Base-by-base conservation (phyloP, 1,284 basidiomycete species). In the Rhizoctonia solani region DNA sequence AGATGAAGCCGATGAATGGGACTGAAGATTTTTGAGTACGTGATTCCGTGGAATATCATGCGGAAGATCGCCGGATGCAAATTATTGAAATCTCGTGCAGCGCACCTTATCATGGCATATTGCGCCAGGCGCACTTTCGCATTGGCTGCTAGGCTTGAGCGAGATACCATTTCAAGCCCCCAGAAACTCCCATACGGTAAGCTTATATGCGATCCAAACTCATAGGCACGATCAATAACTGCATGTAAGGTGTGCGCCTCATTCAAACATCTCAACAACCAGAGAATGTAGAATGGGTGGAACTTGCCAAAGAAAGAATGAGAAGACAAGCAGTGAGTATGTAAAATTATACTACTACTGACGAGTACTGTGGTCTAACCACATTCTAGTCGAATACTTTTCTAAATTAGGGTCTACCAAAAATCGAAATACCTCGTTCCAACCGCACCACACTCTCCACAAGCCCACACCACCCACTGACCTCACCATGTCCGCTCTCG, bases 401-500 rank as follows among this genome's bases (percentile, higher is more conserved):
- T 81, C 82, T 44, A 76, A 84, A 59, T 85, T 92, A 74, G 93
- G 93, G 30, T 95, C 93, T 27, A 87, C 87, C 0, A 88, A 90
- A 77, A 89, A 81, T 34, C 81, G 86, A 19, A 79, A 87, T 23
- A 90, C 84, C 69, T 81, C 86, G 30, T 95, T 84, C 77, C 88
- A 86, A 75, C 87, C 92, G 1, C 85, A 89, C 72, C 87, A 95
- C 72, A 75, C 82, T 37, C 82, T 93, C 27, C 85, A 87, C 72
- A 83, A 84, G 71, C 89, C 92, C 14, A 76, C 83, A 5, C 75
- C 80, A 23, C 82, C 87, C 6, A 79, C 84, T 53, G 80, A 90
- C 69, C 81, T 89, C 68, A 93, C 94, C 0, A 81, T 96, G 50
- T 95, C 94, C 8, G 90, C 95, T 50, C 87, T 99, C 68, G 81